phyloP scores from a whole-genome alignment of 2,329 filamentous ascomycete genomes.

The Chaetomiaceae sp. region DNA sequence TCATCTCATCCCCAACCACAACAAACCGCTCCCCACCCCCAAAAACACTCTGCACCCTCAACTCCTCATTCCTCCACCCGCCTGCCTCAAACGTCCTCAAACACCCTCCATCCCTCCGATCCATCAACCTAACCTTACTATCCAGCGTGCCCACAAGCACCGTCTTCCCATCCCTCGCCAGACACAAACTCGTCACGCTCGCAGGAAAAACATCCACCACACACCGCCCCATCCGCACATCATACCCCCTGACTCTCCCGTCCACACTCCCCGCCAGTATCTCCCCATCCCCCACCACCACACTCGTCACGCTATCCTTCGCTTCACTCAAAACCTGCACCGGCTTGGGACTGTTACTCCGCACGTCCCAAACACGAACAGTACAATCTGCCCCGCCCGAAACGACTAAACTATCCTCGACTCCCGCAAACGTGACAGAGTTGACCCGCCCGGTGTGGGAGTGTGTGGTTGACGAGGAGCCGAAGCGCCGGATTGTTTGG shows the following conservation, averaged over 20 bases:
- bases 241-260: slow-evolving; percentile 75
- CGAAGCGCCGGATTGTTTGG: slow-evolving; percentile 70
- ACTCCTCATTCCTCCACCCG: slow-evolving; percentile 58
- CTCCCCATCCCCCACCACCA: slow-evolving; percentile 47
- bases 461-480: slow-evolving; percentile 49
- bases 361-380: slow-evolving; percentile 71
- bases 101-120: slow-evolving; percentile 68
- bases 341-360: slow-evolving; percentile 52
- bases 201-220: slow-evolving; percentile 66
- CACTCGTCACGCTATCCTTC: slow-evolving; percentile 58
- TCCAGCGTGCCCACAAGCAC: slow-evolving; percentile 73
- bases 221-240: slow-evolving; percentile 69
- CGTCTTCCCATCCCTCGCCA: slow-evolving; percentile 69
- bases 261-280: slow-evolving; percentile 79
- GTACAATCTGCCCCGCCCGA: slow-evolving; percentile 71
- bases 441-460: slow-evolving; percentile 74
- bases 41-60: slow-evolving; percentile 71
- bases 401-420: slow-evolving; percentile 67
- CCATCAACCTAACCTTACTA: slow-evolving; percentile 73
- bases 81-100: slow-evolving; percentile 65
- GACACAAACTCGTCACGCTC: slow-evolving; percentile 68
- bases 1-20: slow-evolving; percentile 72
- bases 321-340: slow-evolving; percentile 72
- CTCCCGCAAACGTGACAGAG: slow-evolving; percentile 71
- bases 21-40: slow-evolving; percentile 74